Percentiles rank a stretch among this genome's conserved stretches.
These are phyloP conservation scores for Glycine soja DNA, from an alignment of 306 rosid species.

Conservation along the genomic window DNA sequence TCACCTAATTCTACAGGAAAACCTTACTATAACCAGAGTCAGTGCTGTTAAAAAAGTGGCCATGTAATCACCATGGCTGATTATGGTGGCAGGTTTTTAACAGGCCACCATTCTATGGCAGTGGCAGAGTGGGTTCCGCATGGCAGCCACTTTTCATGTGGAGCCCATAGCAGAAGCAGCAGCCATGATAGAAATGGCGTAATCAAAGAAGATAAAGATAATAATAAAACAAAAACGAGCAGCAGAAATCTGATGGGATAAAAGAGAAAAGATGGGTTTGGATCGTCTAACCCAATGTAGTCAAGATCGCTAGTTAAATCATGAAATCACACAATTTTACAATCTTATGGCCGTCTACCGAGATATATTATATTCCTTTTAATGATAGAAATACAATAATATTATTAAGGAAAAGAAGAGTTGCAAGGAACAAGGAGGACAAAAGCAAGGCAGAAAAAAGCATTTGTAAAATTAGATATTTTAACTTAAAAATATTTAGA, in stretches of 20 bases:
- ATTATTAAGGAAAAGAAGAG: not conserved
- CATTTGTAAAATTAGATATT: conserved; percentile 5
- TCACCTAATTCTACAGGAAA: conserved; percentile 7
- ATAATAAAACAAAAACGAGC: not conserved
- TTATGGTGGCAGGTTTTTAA: not conserved
- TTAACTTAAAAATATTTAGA: not conserved
- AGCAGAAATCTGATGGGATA: not conserved
- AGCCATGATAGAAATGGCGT: not conserved
- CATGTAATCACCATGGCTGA: not conserved
- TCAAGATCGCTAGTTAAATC: too few relatives aligned
- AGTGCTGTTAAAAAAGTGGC: not conserved
- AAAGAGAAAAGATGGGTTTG: not conserved
- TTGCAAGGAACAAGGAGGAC: conserved; percentile 4
- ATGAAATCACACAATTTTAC: too few relatives aligned
- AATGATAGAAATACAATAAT: not conserved
- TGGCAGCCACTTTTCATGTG: not conserved
- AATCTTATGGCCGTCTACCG: too few relatives aligned
- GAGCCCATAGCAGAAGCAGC: not conserved
- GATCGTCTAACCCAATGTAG: not conserved
- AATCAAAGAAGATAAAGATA: not conserved
- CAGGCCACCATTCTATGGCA: not conserved
- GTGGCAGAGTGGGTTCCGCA: not conserved
- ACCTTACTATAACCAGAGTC: not conserved
- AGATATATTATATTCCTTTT: not conserved
- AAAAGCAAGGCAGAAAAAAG: conserved; percentile 1